Base-by-base conservation (phyloP, 169 alveolate species). In the Neospora caninum region DNA sequence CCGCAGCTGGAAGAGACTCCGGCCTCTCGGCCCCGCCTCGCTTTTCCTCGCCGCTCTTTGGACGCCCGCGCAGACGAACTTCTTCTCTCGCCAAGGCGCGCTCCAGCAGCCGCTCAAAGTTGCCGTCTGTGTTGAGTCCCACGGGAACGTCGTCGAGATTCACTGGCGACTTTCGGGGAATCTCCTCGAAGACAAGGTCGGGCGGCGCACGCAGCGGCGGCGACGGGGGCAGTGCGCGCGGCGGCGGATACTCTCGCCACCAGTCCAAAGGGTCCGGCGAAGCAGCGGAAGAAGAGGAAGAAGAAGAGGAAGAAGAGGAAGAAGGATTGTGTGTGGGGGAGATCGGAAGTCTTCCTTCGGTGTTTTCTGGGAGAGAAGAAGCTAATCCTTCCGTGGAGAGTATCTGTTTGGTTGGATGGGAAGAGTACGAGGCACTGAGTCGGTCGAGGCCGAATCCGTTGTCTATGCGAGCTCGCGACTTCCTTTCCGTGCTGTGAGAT, bases 131-230 rank as follows among this genome's bases (percentile, higher is more conserved):
- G n/a, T 43, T 38, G 13, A 29, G 38, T 20, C 89, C 89, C 4
- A 82, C 89, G 0, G 89, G 89, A 7, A 82, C 43, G 0, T 43
- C 67, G 41, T 82, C 89, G 9, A 82, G 16, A 25, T 82, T 36
- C 43, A 82, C 89, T 29, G 64, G 89, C 1, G 86, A 38, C 39
- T 38, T n/a, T 25, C 86, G 39, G 6, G 53, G 89, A 22, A 6
- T 38, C 89, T 82, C 67, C 36, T 20, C 89, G 22, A 41, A 36
- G 22, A 41, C 67, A 6, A 82, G 54, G 39, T 82, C 89, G 6
- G 89, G 89, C 6, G 89, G 89, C 89, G 64, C 89, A 0, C 89
- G 89, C 89, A 82, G 64, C 25, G 89, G 89, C 31, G 89, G 89
- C 38, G 89, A 82, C 4, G 89, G 89, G 7, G 89, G 89, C 53